Base-by-base conservation (phyloP, 1,139 yeast genomes). In the Blastobotrys ciferrii region DNA sequence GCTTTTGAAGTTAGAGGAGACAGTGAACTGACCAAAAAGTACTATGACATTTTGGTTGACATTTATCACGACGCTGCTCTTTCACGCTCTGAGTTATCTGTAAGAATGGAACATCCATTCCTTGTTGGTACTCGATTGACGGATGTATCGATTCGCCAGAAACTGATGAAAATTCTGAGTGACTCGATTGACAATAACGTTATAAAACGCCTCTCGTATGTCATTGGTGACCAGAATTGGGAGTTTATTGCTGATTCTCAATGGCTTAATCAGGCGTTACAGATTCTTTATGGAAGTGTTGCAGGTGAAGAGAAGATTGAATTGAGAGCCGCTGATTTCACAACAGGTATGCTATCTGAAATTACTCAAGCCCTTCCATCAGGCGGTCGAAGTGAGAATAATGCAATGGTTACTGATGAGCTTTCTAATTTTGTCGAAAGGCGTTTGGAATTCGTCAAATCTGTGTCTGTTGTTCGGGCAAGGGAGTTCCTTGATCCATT, bases 71-170 rank as follows among this genome's bases (percentile, higher is more conserved):
- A 88, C 56, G 84, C 85, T 41, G 73, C 84, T 1, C 77, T 91
- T 59, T 80, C 86, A 32, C 81, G 91, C 55, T 84, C 96, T 1
- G 99, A 94, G 61, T 76, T 94, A 41, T 91, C 98, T 0, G 95
- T 89, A 9, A 76, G 98, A 51, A 83, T 94, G 88, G 98, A 94
- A 63, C 97, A 91, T 64, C 96, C 98, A 17, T 94, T 94, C 65
- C 73, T 94, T 62, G 92, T 89, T 14, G 98, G 98, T 39, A 92
- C 98, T 0, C 76, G 95, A 40, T 77, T 88, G 1, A 82, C 86
- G 0, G 92, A 89, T 61, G 85, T 84, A 5, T 74, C 76, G 2
- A 84, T 88, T 39, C 80, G 98, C 50, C 77, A 80, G 52, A 83
- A 82, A 58, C 76, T 94, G 58, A 87, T 94, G 95, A 69, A 78